Evolutionary conservation across 179 eudicot genomes (phyloP), one percentile per base, ranked within the genome.

Genomic region (Monotropa hypopitys): DNA sequence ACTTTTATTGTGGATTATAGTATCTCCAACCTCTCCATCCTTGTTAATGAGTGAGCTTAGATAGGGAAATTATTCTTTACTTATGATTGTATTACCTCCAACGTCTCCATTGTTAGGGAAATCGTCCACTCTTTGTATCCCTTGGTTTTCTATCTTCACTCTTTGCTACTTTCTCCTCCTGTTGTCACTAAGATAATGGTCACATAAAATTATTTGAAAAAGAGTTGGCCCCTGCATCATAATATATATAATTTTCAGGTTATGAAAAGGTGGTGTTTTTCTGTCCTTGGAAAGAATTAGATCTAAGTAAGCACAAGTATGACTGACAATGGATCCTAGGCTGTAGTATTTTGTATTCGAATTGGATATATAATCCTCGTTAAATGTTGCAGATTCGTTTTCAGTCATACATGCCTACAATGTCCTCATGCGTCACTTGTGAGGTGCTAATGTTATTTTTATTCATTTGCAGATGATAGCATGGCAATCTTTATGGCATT

Each of bases 401-500:
- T 40, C 28, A 40, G 9, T 16, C 33, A 3, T 30, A 13, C 21
- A 38, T 33, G 32, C 54, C 56, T 28, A 32, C 26, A 78, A 59
- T 16, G 3, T 30, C 63, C 59, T 13, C 40, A 20, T 0, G 69
- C 23, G 66, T 46, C 49, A 16, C 63, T 2, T 50, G 68, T 47
- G 20, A 20, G 23, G n/a, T 42, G 80, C 10, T 3, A 47, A n/a
- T 43, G 73, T 10, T 18, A 7, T 56, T 66, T 18, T 76, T 32
- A 68, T 67, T 61, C 40, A 20, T 71, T 66, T 83, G 56, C 87
- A 94, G 98, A 94, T 88, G 98, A 94, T 83, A 87, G 93, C 86
- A 94, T 94, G 92, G 85, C 98, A 45, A 88, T 94, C 73, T 73
- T 94, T 38, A 90, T 94, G 98, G 97, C 98, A 68, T 94, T 94